These are phyloP conservation scores for Elsinoe necatrix DNA, from an alignment of 2,329 filamentous ascomycete genomes.

Conservation along the genomic window DNA sequence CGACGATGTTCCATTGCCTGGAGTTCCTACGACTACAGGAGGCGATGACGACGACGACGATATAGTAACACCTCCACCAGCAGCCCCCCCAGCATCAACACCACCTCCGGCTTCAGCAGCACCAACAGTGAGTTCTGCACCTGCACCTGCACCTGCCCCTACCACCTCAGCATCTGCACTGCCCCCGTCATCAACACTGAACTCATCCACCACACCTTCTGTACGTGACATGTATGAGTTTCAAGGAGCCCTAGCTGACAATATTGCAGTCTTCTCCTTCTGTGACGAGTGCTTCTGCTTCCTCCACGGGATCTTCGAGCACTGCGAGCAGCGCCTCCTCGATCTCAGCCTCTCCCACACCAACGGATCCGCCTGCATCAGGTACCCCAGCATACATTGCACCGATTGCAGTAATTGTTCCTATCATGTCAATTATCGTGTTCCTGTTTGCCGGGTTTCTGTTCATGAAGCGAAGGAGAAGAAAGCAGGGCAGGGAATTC, in stretches of 20 bases:
- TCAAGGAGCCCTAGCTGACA: neutral
- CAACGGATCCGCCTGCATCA: neutral
- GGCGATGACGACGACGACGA: constrained; percentile 12
- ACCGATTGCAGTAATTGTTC: constrained; percentile 7
- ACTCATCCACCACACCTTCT: neutral
- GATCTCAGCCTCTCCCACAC: neutral
- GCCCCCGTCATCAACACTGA: constrained; percentile 1
- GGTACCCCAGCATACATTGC: constrained; percentile 1
- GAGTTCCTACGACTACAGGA: neutral
- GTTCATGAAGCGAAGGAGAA: constrained; percentile 13
- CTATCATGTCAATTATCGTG: constrained; percentile 7
- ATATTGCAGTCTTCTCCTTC: neutral
- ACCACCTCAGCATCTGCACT: neutral
- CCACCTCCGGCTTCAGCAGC: neutral
- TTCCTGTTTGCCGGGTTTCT: constrained; percentile 1
- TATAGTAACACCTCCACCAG: neutral
- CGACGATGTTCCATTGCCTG: neutral
- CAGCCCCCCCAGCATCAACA: neutral
- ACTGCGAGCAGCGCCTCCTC: neutral
- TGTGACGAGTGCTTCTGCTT: neutral
- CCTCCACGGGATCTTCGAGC: neutral
- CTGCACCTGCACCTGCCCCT: constrained; percentile 2
- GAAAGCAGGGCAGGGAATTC: constrained; percentile 10
- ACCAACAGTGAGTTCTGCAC: constrained; percentile 12
- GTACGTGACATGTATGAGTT: neutral